phyloP scores from a whole-genome alignment of 108 stramenopile species.

The Cyclotella choctawhatcheeana region DNA sequence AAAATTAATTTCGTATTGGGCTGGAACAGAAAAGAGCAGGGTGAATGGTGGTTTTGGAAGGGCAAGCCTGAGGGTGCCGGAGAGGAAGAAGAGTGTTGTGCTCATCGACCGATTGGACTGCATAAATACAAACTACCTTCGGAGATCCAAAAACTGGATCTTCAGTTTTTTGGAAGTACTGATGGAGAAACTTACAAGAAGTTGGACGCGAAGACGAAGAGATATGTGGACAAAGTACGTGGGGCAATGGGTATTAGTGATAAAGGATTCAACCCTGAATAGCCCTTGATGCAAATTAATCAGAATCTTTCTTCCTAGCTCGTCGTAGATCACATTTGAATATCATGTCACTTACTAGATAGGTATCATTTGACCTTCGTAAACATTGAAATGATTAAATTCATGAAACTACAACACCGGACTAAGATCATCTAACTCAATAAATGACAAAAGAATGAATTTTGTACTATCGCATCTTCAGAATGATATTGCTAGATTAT shows the following conservation, averaged over 20 bases:
- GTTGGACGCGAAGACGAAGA: constrained; percentile 28
- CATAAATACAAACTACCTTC: constrained; percentile 47
- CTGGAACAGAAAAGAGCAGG: constrained; percentile 54
- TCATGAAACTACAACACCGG: too few relatives aligned
- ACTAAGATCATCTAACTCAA: too few relatives aligned
- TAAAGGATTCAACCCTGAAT: too few relatives aligned
- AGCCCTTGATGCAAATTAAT: too few relatives aligned
- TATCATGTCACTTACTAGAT: too few relatives aligned
- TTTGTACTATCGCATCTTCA: too few relatives aligned
- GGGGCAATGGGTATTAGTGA: constrained; percentile 36
- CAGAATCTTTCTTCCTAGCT: too few relatives aligned
- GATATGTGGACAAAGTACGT: constrained; percentile 44
- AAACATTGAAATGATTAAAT: too few relatives aligned
- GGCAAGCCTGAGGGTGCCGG: constrained; percentile 47
- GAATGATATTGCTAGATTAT: too few relatives aligned
- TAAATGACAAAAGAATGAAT: too few relatives aligned
- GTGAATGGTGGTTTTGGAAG: constrained; percentile 61
- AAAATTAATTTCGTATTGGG: constrained; percentile 21
- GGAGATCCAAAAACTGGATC: constrained; percentile 26
- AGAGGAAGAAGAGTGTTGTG: constrained; percentile 44
- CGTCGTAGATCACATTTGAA: too few relatives aligned
- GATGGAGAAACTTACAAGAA: constrained; percentile 14
- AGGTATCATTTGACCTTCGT: too few relatives aligned
- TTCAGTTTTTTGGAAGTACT: constrained; percentile 32
- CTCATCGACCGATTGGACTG: constrained; percentile 49